These are phyloP conservation scores for Viola pubescens DNA, from an alignment of 441 rosid genomes.

Conservation along the genomic window DNA sequence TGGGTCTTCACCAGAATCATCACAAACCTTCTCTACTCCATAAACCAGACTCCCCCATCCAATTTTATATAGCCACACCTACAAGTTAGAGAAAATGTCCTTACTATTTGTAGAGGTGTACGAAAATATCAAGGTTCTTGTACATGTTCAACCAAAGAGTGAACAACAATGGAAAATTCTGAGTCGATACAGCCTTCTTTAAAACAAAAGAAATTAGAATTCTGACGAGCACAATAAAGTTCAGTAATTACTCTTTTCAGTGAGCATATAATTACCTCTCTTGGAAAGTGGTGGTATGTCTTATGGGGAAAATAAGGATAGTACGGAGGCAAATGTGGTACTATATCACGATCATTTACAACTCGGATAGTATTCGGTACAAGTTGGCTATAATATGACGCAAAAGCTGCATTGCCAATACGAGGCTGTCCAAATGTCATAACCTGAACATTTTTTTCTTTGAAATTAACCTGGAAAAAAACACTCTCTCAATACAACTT, in stretches of 20 bases:
- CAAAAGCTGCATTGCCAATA: slow-evolving; percentile 81
- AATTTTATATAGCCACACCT: slow-evolving; percentile 78
- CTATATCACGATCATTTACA: slow-evolving; percentile 71
- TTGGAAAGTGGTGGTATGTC: slow-evolving; percentile 95
- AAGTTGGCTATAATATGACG: slow-evolving; percentile 55
- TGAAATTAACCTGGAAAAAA: slow-evolving; percentile 59
- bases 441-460: slow-evolving; percentile 58
- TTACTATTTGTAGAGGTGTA: no score
- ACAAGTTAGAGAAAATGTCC: slow-evolving; percentile 12
- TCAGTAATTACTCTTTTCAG: background rate
- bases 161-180: no score
- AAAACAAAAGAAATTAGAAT: background rate
- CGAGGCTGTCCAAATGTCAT: slow-evolving; percentile 99
- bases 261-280: slow-evolving; percentile 50
- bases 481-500: slow-evolving; percentile 5
- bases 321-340: slow-evolving; percentile 94
- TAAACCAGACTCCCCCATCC: slow-evolving; percentile 51
- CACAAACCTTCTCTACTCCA: slow-evolving; percentile 65
- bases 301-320: slow-evolving; percentile 66
- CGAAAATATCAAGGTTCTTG: no score
- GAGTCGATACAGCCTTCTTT: no score
- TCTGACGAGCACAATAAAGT: no score
- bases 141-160: no score
- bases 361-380: slow-evolving; percentile 72
- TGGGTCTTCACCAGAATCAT: slow-evolving; percentile 86